phyloP scores from a whole-genome alignment of 306 rosid species.

The Pterocarpus macrocarpus region DNA sequence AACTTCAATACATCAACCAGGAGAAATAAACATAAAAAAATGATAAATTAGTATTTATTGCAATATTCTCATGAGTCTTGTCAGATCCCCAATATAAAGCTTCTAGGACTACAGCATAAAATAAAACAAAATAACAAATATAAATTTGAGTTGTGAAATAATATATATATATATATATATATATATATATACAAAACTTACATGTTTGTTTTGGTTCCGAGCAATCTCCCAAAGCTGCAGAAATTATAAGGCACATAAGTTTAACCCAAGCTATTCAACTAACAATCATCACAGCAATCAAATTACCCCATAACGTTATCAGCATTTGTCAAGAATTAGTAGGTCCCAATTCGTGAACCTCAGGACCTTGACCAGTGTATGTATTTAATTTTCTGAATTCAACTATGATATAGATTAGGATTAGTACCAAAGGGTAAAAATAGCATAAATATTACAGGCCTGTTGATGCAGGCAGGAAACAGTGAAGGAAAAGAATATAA shows the following conservation, averaged over 20 bases:
- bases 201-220: conserved; percentile 57
- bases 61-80: conserved; percentile 23
- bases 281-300: conserved; percentile 24
- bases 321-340: conserved; percentile 42
- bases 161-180: background rate
- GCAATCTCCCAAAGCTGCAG: conserved; percentile 77
- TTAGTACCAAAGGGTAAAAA: background rate
- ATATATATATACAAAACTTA: conserved; percentile 39
- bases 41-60: background rate
- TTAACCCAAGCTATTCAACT: conserved; percentile 36
- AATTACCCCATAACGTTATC: conserved; percentile 15
- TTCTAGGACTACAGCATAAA: conserved; percentile 4
- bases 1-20: conserved; percentile 53
- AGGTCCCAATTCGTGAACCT: conserved; percentile 1
- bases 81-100: conserved; percentile 18
- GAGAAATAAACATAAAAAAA: conserved; percentile 41
- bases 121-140: conserved; percentile 25
- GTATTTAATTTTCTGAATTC: conserved; percentile 1
- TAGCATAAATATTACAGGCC: conserved; percentile 10
- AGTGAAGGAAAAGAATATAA: conserved; percentile 30
- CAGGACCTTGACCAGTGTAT: conserved; percentile 33
- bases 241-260: conserved; percentile 27
- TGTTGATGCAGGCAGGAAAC: conserved; percentile 16
- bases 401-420: background rate
- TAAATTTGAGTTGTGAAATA: background rate